phyloP scores from a whole-genome alignment of 2,329 filamentous ascomycete genomes.

The Exophiala mesophila region DNA sequence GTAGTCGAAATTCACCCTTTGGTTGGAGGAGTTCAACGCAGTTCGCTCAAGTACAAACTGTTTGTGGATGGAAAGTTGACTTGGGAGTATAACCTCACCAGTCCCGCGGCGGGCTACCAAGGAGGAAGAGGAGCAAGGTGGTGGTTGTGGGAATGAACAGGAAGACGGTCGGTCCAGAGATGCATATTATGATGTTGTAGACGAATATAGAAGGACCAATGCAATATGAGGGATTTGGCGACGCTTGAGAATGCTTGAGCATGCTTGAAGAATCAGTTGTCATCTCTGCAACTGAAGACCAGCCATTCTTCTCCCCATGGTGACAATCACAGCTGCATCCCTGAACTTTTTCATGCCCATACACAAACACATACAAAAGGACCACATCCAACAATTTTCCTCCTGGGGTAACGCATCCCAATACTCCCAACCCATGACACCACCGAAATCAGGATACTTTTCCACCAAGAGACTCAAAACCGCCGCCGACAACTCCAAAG shows the following conservation, averaged over 20 bases:
- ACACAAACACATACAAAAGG: constrained; percentile 57
- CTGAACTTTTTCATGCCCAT: constrained; percentile 41
- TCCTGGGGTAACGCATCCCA: constrained; percentile 70
- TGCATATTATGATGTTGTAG: not conserved
- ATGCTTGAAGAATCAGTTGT: too few relatives aligned
- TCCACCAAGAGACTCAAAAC: constrained; percentile 55
- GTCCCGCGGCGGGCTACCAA: constrained; percentile 26
- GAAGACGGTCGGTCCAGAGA: not conserved
- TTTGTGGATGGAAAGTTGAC: constrained; percentile 75
- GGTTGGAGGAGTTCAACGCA: constrained; percentile 45
- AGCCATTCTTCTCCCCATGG: constrained; percentile 30
- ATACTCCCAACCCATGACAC: constrained; percentile 94
- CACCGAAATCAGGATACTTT: constrained; percentile 67
- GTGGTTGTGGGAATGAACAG: constrained; percentile 7
- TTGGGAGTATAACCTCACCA: constrained; percentile 56
- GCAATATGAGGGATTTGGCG: constrained; percentile 6
- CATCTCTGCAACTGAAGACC: constrained; percentile 9
- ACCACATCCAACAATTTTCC: constrained; percentile 71
- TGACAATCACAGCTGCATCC: constrained; percentile 31
- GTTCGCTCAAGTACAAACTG: constrained; percentile 71
- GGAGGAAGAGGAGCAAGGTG: constrained; percentile 1
- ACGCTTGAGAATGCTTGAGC: too few relatives aligned
- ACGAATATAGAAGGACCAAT: too few relatives aligned
- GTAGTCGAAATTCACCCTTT: constrained; percentile 65
- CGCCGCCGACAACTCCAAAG: constrained; percentile 51